These are phyloP conservation scores for Cyclotella cryptica DNA, from an alignment of 108 stramenopile species.

Conservation along the genomic window DNA sequence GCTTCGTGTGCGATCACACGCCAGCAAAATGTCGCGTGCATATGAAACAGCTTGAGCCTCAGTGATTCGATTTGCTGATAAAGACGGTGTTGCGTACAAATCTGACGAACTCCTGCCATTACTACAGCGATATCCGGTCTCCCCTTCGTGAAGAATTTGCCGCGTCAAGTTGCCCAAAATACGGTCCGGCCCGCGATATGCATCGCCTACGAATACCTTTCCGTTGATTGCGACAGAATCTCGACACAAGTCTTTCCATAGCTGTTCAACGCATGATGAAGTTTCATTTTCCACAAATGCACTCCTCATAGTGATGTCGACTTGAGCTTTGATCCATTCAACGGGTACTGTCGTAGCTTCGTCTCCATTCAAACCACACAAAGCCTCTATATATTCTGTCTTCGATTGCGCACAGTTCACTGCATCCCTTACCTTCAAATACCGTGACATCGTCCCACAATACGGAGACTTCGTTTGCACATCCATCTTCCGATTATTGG, in stretches of 20 bases:
- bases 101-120: background rate
- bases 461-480: slow-evolving; percentile 68
- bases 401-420: slow-evolving; percentile 61
- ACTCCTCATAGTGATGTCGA: slow-evolving; percentile 43
- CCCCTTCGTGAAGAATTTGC: slow-evolving; percentile 51
- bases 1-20: slow-evolving; percentile 78
- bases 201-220: slow-evolving; percentile 64
- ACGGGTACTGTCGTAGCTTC: slow-evolving; percentile 73
- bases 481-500: slow-evolving; percentile 21
- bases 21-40: slow-evolving; percentile 82
- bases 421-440: slow-evolving; percentile 59
- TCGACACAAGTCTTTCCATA: slow-evolving; percentile 82
- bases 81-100: background rate
- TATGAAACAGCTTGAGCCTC: slow-evolving; percentile 80
- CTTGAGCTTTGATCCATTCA: slow-evolving; percentile 79
- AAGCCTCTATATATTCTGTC: slow-evolving; percentile 60
- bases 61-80: slow-evolving; percentile 49
- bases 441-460: slow-evolving; percentile 61
- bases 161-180: slow-evolving; percentile 74
- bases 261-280: slow-evolving; percentile 63
- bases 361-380: slow-evolving; percentile 38
- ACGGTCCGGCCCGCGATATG: slow-evolving; percentile 76
- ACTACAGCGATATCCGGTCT: background rate
- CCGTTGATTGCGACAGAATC: slow-evolving; percentile 84
- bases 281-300: slow-evolving; percentile 70